Conservation (phyloP, 805 yeast genomes). For the Maudiozyma pseudohumilis region DNA sequence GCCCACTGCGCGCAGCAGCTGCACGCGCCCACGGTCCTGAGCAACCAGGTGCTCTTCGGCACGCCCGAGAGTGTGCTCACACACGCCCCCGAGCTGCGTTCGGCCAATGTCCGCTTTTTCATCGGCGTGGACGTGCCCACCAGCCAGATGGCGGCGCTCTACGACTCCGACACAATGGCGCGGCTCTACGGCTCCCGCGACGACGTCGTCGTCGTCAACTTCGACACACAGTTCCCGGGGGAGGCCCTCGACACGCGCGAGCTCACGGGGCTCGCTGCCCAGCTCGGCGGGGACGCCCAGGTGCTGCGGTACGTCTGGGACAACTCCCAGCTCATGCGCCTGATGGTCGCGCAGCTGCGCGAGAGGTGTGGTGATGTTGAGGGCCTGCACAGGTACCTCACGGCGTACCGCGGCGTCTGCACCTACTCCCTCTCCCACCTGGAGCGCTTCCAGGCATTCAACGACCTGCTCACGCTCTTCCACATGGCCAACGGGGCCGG, state of each 20-base stretch:
- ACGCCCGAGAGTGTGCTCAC: constrained; percentile 36
- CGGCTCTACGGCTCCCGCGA: constrained; percentile 13
- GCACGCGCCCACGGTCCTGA: constrained; percentile 33
- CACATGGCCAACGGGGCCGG: constrained; percentile 8
- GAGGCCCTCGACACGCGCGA: not conserved
- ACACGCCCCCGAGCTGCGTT: constrained; percentile 26
- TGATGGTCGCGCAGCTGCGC: not conserved
- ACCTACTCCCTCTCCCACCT: constrained; percentile 11
- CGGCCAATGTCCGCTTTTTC: constrained; percentile 33
- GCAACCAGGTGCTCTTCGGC: constrained; percentile 37
- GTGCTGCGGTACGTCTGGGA: constrained; percentile 4
- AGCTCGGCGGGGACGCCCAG: not conserved
- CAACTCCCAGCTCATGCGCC: constrained; percentile 6
- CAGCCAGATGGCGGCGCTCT: constrained; percentile 24
- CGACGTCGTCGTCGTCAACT: constrained; percentile 29
- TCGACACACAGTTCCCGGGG: constrained; percentile 23
- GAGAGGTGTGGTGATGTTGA: not conserved
- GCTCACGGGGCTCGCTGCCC: not conserved
- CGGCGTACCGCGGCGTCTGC: constrained; percentile 6
- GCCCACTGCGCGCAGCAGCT: constrained; percentile 3
- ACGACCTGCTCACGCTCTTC: constrained; percentile 23
- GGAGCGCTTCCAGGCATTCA: constrained; percentile 18
- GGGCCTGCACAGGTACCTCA: constrained; percentile 6
- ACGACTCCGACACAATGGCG: not conserved
- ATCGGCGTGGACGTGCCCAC: constrained; percentile 30